Base-by-base conservation (phyloP, 768 basidiomycete genomes). In the Calocybe indica region DNA sequence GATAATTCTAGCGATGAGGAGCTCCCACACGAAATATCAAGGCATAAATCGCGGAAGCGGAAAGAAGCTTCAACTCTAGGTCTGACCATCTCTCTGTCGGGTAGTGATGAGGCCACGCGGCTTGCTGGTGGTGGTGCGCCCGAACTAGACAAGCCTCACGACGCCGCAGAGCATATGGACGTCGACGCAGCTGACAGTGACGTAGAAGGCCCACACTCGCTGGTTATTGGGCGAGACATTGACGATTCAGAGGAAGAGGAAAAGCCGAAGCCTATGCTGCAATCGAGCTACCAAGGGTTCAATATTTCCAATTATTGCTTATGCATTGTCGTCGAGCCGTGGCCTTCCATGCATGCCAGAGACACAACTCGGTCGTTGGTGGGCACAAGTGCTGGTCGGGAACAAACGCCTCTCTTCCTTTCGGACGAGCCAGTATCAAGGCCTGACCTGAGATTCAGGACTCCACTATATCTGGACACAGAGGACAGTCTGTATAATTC, bases 271-370 rank as follows among this genome's bases (percentile, higher is more conserved):
- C 82, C 85, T 5, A 53, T 74, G 30, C 66, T 90, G 32, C 73
- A 78, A 46, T 73, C 92, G 33, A 75, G 63, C 46, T 92, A 87
- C 53, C 75, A 78, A 55, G 84, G 85, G 9, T 89, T 89, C 62
- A 73, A 66, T 45, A 81, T 90, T 41, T 76, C 78, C 48, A 83
- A 82, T 0, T 78, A 80, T 46, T 89, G 85, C 61, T 74, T 92
- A 12, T 89, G 86, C 58, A 74, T 92, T 33, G 83, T 92, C 15
- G 81, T 91, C 11, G 90, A 92, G 60, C 91, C 90, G 11, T 89
- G 81, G 74, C 83, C 86, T 4, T 66, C 77, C 10, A 58, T 22
- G 22, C 22, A 22, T 22, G 22, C 22, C 22, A 22, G 22, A 22
- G 22, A 22, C 2, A 22, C 22, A 22, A 4, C 22, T 22, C 22